Percentiles rank a stretch among this genome's conserved stretches.
Evolutionary conservation across 768 basidiomycete genomes (phyloP).

Genomic region (Suillus weaverae): DNA sequence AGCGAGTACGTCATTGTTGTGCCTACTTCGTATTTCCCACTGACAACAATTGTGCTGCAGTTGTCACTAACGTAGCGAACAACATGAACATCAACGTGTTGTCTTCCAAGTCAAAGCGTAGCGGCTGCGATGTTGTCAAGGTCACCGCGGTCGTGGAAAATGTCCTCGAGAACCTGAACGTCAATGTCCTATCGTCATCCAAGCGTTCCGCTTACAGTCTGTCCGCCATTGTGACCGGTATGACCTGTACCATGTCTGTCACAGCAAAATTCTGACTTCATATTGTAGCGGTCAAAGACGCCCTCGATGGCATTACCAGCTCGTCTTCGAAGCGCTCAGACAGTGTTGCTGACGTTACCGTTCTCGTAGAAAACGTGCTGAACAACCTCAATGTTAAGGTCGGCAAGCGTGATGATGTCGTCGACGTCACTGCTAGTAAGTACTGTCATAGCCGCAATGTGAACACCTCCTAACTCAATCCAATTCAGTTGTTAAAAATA

Average conservation of each 20-base stretch:
- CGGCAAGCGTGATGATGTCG: neutral
- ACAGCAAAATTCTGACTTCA: neutral
- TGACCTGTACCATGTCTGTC: rapidly evolving
- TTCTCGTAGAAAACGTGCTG: neutral
- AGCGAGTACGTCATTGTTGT: neutral
- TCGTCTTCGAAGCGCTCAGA: neutral
- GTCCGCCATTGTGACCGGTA: neutral
- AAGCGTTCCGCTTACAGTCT: neutral
- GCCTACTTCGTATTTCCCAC: neutral
- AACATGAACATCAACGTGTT: neutral
- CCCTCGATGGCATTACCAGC: neutral
- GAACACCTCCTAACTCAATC: neutral
- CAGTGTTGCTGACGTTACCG: neutral
- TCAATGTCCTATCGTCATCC: neutral
- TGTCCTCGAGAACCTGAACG: neutral
- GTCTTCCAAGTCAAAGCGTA: neutral
- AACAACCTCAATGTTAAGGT: rapidly evolving
- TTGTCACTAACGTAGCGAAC: rapidly evolving
- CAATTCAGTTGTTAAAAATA: neutral
- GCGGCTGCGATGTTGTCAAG: neutral
- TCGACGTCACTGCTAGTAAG: neutral
- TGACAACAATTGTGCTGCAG: neutral
- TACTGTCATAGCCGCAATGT: neutral
- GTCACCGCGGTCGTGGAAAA: neutral
- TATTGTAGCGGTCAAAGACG: rapidly evolving